phyloP scores from a whole-genome alignment of 345 rosid genomes.

The Pseudoturritis turrita region DNA sequence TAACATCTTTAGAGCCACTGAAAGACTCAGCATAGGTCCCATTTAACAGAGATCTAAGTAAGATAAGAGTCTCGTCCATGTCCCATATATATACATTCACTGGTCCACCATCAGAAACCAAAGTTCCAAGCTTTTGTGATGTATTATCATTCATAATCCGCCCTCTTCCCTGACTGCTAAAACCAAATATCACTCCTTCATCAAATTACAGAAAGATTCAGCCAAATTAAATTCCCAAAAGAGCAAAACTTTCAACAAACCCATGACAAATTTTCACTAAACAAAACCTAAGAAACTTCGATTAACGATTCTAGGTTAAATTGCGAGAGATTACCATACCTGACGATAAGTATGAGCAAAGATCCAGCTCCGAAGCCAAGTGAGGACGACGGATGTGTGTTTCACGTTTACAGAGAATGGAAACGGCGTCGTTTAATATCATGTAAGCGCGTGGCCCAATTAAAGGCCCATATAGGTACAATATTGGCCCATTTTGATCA shows the following conservation, averaged over 20 bases:
- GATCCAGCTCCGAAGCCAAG: conserved; percentile 22
- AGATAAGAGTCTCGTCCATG: conserved; percentile 91
- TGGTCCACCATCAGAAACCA: conserved; percentile 22
- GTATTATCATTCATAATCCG: conserved; percentile 25
- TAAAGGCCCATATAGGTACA: neutral
- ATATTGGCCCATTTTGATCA: neutral
- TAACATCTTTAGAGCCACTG: conserved; percentile 52
- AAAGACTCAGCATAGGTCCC: conserved; percentile 57
- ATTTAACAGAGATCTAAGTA: conserved; percentile 74
- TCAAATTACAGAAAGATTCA: neutral
- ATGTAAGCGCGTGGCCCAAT: neutral
- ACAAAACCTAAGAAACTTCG: neutral
- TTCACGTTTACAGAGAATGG: neutral
- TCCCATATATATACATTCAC: conserved; percentile 77
- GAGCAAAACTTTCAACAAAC: neutral
- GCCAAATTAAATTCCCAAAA: neutral
- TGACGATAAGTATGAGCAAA: conserved; percentile 11
- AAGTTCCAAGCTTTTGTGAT: conserved; percentile 23
- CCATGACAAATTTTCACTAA: neutral
- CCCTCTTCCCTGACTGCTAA: neutral
- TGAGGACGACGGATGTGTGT: conserved; percentile 5
- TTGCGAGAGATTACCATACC: conserved; percentile 10
- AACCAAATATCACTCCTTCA: neutral
- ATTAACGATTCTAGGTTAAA: neutral
- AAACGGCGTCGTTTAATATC: neutral